phyloP scores from a whole-genome alignment of 345 rosid genomes.

The Lumnitzera racemosa region DNA sequence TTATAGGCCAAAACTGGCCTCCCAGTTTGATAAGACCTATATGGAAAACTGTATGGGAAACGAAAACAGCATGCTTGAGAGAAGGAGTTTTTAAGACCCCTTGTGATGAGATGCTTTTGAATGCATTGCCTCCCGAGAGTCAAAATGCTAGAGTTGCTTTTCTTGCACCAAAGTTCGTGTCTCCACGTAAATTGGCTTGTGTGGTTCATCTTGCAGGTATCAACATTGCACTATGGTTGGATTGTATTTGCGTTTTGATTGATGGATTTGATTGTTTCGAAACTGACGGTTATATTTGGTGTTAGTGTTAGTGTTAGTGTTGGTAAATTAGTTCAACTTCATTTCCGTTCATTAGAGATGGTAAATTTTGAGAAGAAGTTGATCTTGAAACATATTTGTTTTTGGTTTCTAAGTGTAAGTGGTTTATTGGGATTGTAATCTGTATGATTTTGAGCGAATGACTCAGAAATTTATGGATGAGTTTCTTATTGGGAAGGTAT shows the following conservation, averaged over 20 bases:
- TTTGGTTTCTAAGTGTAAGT: too few species aligned
- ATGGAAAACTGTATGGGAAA: conserved; percentile 95
- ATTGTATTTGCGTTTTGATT: background rate
- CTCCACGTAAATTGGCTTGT: conserved; percentile 86
- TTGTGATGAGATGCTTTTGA: conserved; percentile 65
- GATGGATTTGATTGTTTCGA: too few species aligned
- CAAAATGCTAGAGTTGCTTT: conserved; percentile 82
- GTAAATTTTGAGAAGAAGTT: too few species aligned
- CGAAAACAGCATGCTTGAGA: conserved; percentile 54
- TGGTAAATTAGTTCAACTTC: too few species aligned
- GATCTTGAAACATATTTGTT: too few species aligned
- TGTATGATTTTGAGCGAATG: too few species aligned
- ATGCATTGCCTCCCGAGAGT: conserved; percentile 87
- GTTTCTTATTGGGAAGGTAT: too few species aligned
- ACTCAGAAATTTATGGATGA: too few species aligned
- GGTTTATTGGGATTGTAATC: too few species aligned
- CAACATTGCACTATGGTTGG: background rate
- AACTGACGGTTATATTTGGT: too few species aligned
- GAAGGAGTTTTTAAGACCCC: conserved; percentile 88
- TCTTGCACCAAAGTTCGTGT: conserved; percentile 63
- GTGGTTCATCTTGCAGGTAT: conserved; percentile 99
- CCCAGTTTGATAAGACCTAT: conserved; percentile 60
- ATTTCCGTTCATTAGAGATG: too few species aligned
- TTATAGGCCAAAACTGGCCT: conserved; percentile 64
- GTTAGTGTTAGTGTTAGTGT: too few species aligned